Conservation (phyloP, 148 eudicot species). For the Pharnaceum exiguum region DNA sequence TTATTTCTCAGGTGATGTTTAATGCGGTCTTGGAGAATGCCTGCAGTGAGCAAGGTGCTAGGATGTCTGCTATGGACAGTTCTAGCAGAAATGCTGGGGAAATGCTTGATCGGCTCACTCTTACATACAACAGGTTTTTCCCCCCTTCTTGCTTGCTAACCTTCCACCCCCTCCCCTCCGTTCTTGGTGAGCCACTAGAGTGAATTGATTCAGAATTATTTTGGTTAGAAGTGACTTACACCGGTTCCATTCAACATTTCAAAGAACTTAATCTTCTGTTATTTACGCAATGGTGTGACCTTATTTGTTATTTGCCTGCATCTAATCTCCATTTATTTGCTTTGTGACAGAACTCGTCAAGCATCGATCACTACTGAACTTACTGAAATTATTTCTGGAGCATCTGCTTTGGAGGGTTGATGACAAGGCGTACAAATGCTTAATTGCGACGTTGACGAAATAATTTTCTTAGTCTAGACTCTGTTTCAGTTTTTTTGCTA, state of each 20-base stretch:
- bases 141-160: constrained; percentile 5
- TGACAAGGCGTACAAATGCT: constrained; percentile 6
- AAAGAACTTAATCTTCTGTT: neutral
- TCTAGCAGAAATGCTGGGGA: constrained; percentile 91
- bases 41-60: constrained; percentile 88
- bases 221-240: neutral
- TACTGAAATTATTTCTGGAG: constrained; percentile 87
- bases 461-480: constrained; percentile 24
- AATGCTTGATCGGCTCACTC: constrained; percentile 85
- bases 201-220: too few relatives aligned
- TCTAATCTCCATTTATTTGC: constrained; percentile 11
- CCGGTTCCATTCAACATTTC: neutral
- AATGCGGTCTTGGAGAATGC: constrained; percentile 85
- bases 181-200: too few relatives aligned
- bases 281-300: too few relatives aligned
- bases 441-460: constrained; percentile 42
- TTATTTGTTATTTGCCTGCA: constrained; percentile 8
- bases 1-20: constrained; percentile 54
- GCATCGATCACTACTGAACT: constrained; percentile 89
- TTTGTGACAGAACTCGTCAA: constrained; percentile 73
- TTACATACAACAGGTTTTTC: constrained; percentile 67
- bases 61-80: constrained; percentile 92
- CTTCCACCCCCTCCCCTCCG: neutral
- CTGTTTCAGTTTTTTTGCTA: constrained; percentile 18
- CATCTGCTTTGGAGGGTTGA: constrained; percentile 72